phyloP scores from a whole-genome alignment of 148 eudicot genomes.

The Diospyros lotus region DNA sequence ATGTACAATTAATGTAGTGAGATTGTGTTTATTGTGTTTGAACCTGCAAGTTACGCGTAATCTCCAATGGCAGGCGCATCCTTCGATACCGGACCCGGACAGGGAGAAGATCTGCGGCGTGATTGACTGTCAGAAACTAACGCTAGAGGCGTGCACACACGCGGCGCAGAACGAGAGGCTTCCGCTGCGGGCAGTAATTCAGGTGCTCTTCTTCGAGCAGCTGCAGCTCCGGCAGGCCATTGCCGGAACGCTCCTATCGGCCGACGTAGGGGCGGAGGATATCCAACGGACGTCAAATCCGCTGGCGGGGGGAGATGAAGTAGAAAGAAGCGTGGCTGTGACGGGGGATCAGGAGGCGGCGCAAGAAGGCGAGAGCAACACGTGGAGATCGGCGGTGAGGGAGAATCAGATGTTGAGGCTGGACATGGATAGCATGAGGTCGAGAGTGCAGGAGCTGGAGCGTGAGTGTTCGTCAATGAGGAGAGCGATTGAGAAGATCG shows the following conservation, averaged over 20 bases:
- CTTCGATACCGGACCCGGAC: slow-evolving; percentile 69
- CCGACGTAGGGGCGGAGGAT: slow-evolving; percentile 17
- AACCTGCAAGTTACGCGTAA: not conserved
- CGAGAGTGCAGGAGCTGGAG: slow-evolving; percentile 83
- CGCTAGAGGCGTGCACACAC: slow-evolving; percentile 96
- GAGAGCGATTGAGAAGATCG: slow-evolving; percentile 64
- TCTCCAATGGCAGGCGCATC: slow-evolving; percentile 58
- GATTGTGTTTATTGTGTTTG: not conserved
- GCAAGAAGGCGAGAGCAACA: slow-evolving; percentile 19
- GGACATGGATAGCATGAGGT: slow-evolving; percentile 90
- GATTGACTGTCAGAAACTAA: slow-evolving; percentile 87
- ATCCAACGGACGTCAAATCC: slow-evolving; percentile 16
- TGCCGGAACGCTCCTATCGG: slow-evolving; percentile 59
- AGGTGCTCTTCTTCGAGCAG: slow-evolving; percentile 95
- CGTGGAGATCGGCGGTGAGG: slow-evolving; percentile 55
- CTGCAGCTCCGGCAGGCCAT: slow-evolving; percentile 95
- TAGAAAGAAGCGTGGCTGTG: slow-evolving; percentile 6
- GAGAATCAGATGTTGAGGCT: slow-evolving; percentile 75
- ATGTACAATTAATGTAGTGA: no score
- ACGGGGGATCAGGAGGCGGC: not conserved
- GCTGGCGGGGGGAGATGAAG: slow-evolving; percentile 13
- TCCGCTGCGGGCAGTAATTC: slow-evolving; percentile 81
- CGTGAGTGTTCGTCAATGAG: slow-evolving; percentile 83
- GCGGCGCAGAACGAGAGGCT: slow-evolving; percentile 97
- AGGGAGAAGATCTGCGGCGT: slow-evolving; percentile 69